These are phyloP conservation scores for Cryphonectria nitschkei DNA, from an alignment of 2,329 filamentous ascomycete species.

Conservation along the genomic window DNA sequence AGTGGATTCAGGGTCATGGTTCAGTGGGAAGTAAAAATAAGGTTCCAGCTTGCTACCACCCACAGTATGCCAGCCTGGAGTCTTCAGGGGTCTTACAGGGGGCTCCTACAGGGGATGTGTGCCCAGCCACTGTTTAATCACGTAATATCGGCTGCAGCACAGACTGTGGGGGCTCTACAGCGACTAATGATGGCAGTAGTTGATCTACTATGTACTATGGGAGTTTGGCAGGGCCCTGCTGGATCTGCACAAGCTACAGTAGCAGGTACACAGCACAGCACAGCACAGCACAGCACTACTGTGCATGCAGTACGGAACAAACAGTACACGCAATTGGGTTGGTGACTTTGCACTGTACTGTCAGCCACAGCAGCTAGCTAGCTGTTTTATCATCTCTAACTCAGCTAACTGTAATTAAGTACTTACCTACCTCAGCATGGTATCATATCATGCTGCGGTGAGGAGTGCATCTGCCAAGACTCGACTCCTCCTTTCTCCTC, in stretches of 20 bases:
- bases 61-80: background rate
- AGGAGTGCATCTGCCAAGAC: background rate
- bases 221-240: background rate
- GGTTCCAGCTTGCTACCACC: background rate
- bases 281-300: background rate
- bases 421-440: background rate
- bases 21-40: background rate
- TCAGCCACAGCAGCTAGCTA: background rate
- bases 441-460: background rate
- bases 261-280: background rate
- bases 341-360: no score
- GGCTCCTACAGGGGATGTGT: background rate
- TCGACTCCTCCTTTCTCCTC: background rate
- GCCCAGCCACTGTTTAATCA: constrained; percentile 1
- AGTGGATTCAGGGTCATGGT: no score
- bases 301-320: background rate
- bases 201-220: background rate
- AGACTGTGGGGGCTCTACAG: background rate
- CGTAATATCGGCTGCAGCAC: constrained; percentile 11
- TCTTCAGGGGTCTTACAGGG: background rate
- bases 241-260: background rate
- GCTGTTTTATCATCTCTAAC: background rate
- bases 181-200: background rate
- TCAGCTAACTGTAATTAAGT: background rate
- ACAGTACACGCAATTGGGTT: no score